Percentiles rank a stretch among this genome's conserved stretches.
These are phyloP conservation scores for Penicillium sp. DNA, from an alignment of 2,329 filamentous ascomycete genomes.

Conservation along the genomic window DNA sequence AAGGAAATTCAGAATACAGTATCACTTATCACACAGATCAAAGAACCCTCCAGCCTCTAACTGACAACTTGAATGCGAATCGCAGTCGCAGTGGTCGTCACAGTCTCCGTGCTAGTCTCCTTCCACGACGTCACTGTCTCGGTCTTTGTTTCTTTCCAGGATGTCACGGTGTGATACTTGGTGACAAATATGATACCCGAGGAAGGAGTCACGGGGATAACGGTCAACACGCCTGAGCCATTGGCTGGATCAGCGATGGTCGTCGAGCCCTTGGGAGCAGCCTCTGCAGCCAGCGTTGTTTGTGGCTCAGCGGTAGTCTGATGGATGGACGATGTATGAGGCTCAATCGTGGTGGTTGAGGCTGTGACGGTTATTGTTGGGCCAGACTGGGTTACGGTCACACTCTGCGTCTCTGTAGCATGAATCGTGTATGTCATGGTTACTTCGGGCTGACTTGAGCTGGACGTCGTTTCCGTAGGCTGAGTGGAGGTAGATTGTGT, in stretches of 20 bases:
- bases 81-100: slow-evolving; percentile 20
- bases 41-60: not conserved
- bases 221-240: slow-evolving; percentile 11
- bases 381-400: slow-evolving; percentile 15
- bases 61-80: slow-evolving; percentile 7
- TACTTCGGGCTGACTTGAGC: not conserved
- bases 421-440: slow-evolving; percentile 16
- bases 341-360: not conserved
- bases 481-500: not conserved
- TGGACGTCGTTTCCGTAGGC: not conserved
- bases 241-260: not conserved
- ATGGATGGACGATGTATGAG: not conserved
- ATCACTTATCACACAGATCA: not conserved
- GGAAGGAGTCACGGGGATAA: slow-evolving; percentile 23
- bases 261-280: not conserved
- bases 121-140: slow-evolving; percentile 15
- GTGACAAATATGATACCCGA: slow-evolving; percentile 20
- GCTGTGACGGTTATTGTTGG: slow-evolving; percentile 18
- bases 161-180: slow-evolving; percentile 10
- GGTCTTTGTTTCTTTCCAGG: slow-evolving; percentile 15
- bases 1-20: slow-evolving; percentile 5
- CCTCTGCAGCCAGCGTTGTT: not conserved
- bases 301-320: not conserved
- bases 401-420: slow-evolving; percentile 10
- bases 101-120: slow-evolving; percentile 24